Percentiles rank a stretch among this genome's conserved stretches.
Evolutionary conservation across 768 basidiomycete species (phyloP).

Genomic region (Cyclocybe cylindracea): DNA sequence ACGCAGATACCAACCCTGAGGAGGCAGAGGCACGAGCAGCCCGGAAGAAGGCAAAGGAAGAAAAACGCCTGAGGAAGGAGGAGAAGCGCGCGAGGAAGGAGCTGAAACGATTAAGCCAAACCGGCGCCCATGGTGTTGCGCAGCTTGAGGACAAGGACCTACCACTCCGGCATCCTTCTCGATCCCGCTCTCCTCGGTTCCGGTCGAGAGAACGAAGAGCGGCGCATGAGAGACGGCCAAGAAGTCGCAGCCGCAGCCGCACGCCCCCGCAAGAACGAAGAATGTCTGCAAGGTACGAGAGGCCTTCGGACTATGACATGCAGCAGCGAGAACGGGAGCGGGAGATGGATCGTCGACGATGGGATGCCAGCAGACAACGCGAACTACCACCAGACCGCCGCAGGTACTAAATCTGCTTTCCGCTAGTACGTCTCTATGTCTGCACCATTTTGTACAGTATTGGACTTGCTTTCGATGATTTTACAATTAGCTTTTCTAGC

Average conservation of each 20-base stretch:
- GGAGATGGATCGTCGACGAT: slow-evolving; percentile 44
- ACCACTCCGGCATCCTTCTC: slow-evolving; percentile 17
- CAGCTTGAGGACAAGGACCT: slow-evolving; percentile 15
- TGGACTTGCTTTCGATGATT: too few relatives aligned
- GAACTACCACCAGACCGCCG: slow-evolving; percentile 23
- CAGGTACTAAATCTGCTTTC: slow-evolving; percentile 10
- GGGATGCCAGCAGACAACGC: slow-evolving; percentile 49
- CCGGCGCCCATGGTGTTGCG: slow-evolving; percentile 25
- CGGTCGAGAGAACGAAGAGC: slow-evolving; percentile 30
- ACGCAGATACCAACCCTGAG: slow-evolving; percentile 20
- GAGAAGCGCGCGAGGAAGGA: slow-evolving; percentile 61
- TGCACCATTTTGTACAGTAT: too few relatives aligned
- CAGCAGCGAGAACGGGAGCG: slow-evolving; percentile 24
- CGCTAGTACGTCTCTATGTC: not conserved
- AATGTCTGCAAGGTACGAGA: slow-evolving; percentile 1
- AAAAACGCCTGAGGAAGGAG: slow-evolving; percentile 48
- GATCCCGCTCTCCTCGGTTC: slow-evolving; percentile 25
- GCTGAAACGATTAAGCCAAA: slow-evolving; percentile 38
- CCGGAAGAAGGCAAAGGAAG: slow-evolving; percentile 37
- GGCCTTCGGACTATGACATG: slow-evolving; percentile 18
- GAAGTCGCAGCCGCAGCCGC: slow-evolving; percentile 28
- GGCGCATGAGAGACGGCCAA: slow-evolving; percentile 16
- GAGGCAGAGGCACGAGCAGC: slow-evolving; percentile 18
- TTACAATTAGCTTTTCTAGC: too few relatives aligned
- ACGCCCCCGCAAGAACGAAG: slow-evolving; percentile 23